Evolutionary conservation across 257 asterid genomes (phyloP).

Genomic region (Solanum dulcamara): DNA sequence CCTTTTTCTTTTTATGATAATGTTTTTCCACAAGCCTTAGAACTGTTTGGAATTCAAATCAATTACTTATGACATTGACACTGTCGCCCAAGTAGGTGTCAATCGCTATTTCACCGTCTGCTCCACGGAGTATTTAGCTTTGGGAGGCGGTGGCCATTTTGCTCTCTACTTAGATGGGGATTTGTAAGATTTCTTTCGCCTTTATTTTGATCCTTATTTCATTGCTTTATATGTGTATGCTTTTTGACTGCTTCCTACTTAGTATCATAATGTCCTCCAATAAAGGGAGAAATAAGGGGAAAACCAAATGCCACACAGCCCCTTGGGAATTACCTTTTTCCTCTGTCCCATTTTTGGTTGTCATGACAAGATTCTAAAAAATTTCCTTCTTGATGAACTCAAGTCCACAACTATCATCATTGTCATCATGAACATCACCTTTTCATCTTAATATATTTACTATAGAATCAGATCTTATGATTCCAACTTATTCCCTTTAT

Average conservation of each 20-base stretch:
- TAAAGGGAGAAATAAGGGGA: background rate
- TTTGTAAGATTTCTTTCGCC: conserved; percentile 44
- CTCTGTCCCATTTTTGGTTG: background rate
- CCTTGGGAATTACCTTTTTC: background rate
- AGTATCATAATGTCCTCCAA: background rate
- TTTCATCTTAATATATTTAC: background rate
- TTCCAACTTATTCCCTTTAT: background rate
- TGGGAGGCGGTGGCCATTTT: conserved; percentile 94
- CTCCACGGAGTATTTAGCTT: conserved; percentile 63
- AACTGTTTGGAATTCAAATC: background rate
- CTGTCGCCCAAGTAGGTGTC: conserved; percentile 31
- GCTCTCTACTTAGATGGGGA: conserved; percentile 86
- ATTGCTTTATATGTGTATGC: background rate
- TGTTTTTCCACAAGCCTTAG: background rate
- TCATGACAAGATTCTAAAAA: background rate
- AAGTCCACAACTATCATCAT: background rate
- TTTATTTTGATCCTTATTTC: background rate
- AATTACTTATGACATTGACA: conserved; percentile 4
- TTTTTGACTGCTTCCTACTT: background rate
- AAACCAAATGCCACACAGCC: background rate
- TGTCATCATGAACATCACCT: background rate
- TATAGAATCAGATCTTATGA: background rate
- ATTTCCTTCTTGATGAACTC: background rate
- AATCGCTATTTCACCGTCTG: conserved; percentile 84
- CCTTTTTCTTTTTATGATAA: background rate